Evolutionary conservation across 164 flowering plant genomes (phyloP).

Genomic region (Amborella trichopoda): DNA sequence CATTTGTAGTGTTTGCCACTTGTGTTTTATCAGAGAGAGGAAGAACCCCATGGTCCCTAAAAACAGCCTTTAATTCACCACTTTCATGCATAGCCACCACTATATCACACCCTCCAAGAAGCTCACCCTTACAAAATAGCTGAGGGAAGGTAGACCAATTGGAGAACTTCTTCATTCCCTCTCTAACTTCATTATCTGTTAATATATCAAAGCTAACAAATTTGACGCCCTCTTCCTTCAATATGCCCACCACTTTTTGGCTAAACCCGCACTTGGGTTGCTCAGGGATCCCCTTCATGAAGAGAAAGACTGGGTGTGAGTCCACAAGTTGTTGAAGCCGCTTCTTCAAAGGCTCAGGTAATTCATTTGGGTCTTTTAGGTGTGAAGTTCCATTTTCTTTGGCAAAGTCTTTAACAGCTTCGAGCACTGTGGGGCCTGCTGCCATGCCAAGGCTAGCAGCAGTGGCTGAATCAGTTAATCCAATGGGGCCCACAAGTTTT

Average conservation of each 20-base stretch:
- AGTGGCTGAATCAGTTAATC: slow-evolving; percentile 48
- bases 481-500: slow-evolving; percentile 51
- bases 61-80: slow-evolving; percentile 70
- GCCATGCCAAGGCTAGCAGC: slow-evolving; percentile 95
- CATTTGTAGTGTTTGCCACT: slow-evolving; percentile 6
- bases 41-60: slow-evolving; percentile 51
- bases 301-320: slow-evolving; percentile 70
- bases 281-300: slow-evolving; percentile 92
- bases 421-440: slow-evolving; percentile 68
- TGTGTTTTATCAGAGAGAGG: slow-evolving; percentile 11
- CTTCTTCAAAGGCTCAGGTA: slow-evolving; percentile 24
- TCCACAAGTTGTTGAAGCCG: slow-evolving; percentile 46
- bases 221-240: slow-evolving; percentile 60
- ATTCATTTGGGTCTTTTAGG: slow-evolving; percentile 12
- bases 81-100: slow-evolving; percentile 78
- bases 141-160: slow-evolving; percentile 98
- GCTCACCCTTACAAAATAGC: slow-evolving; percentile 85
- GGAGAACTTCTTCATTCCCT: slow-evolving; percentile 71
- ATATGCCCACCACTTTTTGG: slow-evolving; percentile 57
- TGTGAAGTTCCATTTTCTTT: slow-evolving; percentile 35
- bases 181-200: slow-evolving; percentile 68
- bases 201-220: slow-evolving; percentile 90
- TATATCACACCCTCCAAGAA: slow-evolving; percentile 89
- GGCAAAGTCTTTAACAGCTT: slow-evolving; percentile 52
- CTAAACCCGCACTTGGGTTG: slow-evolving; percentile 90